Evolutionary conservation across 1,284 basidiomycete genomes (phyloP).

Genomic region (Inonotus obliquus): DNA sequence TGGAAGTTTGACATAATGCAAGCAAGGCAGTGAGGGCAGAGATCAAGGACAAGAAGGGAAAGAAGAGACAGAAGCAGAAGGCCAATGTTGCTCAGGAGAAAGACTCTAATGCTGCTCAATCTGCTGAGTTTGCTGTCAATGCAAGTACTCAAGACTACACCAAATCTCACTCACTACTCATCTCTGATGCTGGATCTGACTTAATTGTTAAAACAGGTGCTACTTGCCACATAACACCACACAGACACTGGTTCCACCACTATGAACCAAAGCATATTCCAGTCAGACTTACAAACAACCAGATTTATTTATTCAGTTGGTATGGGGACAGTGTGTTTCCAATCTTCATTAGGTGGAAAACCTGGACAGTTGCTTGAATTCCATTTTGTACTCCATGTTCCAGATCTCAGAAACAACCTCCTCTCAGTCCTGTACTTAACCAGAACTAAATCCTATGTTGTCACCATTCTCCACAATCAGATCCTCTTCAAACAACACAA

Average conservation of each 20-base stretch:
- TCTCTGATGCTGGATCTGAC: neutral
- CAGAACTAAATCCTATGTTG: constrained; percentile 20
- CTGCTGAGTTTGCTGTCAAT: neutral
- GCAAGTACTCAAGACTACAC: neutral
- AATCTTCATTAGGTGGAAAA: constrained; percentile 18
- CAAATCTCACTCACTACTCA: constrained; percentile 17
- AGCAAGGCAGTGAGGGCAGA: too few species aligned
- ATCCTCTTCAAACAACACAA: constrained; percentile 14
- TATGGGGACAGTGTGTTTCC: neutral
- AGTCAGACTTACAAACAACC: neutral
- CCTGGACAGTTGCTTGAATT: constrained; percentile 25
- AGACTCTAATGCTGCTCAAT: neutral
- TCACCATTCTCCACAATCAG: neutral
- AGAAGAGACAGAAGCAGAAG: neutral
- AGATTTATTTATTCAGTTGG: neutral
- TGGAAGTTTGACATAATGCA: too few species aligned
- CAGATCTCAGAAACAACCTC: neutral
- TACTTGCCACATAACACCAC: neutral
- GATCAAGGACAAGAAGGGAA: neutral
- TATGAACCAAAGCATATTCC: neutral
- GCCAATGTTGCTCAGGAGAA: neutral
- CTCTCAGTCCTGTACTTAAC: constrained; percentile 28
- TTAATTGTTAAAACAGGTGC: neutral
- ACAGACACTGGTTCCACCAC: neutral
- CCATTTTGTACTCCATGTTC: constrained; percentile 29